Evolutionary conservation across 441 rosid genomes (phyloP), one percentile per base, ranked within the genome.

Genomic region (Dalechampia spathulata): DNA sequence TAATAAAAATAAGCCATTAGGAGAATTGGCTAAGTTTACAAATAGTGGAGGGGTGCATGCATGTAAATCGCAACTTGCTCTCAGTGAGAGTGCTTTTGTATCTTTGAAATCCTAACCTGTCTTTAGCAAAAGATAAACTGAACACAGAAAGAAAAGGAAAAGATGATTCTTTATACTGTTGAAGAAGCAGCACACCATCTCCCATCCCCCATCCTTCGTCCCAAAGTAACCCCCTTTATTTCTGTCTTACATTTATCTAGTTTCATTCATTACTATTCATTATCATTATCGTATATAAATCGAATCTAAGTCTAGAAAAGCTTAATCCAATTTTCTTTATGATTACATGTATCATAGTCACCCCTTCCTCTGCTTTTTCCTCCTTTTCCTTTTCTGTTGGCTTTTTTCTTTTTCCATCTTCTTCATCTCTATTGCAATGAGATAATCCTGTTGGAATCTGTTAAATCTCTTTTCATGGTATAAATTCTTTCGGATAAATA

Each of bases 141-240:
- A 6, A 55, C 4, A 4, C 4, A 7, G 15, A 17, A 36, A 25
- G 10, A 17, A 63, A 67, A 52, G 37, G 51, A 55, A 50, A 25
- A 30, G 55, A 19, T 56, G 59, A 34, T 58, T 53, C 58, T 62
- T 37, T 49, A 40, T 46, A 40, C 60, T 27, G 40, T 57, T 27
- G 14, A 56, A 58, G 23, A 14, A 52, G 55, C 16, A 22, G 58
- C 40, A 53, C 49, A 26, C 40, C 61, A 53, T 20, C 19, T 49
- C 7, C 52, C 63, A 21, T 40, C 26, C 65, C 46, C 63, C 44
- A 72, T 78, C 63, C 92, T 82, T 83, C 75, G 60, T 70, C 20
- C 72, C 87, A 85, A 90, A 85, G 98, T 53, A 83, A 83, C 70
- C 38, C 67, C 73, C 66, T 70, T 59, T 32, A n/a, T n/a, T n/a